Conservation (phyloP, 768 basidiomycete species). For the Roridomyces roridus region DNA sequence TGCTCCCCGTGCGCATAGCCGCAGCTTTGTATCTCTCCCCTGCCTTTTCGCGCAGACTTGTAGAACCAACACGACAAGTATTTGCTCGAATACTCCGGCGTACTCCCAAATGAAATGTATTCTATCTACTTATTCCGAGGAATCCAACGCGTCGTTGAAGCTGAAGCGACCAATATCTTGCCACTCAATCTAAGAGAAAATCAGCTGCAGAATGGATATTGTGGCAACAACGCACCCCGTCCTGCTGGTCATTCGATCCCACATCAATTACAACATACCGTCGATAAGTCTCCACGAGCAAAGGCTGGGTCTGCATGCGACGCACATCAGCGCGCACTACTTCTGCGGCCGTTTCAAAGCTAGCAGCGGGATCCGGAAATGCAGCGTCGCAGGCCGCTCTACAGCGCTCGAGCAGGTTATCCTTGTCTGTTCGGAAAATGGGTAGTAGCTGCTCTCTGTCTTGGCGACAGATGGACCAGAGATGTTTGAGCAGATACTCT, state of each 20-base stretch:
- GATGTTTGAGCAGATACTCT: too few relatives aligned
- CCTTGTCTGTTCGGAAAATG: neutral
- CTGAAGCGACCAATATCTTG: too few relatives aligned
- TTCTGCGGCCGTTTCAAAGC: neutral
- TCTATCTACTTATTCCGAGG: too few relatives aligned
- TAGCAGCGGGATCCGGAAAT: neutral
- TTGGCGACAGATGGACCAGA: too few relatives aligned
- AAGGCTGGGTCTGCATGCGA: constrained; percentile 13
- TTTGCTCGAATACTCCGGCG: constrained; percentile 37
- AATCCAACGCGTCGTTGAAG: too few relatives aligned
- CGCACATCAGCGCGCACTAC: constrained; percentile 7
- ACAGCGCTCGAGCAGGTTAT: neutral
- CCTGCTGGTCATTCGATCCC: neutral
- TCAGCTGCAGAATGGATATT: neutral
- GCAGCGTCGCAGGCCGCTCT: neutral
- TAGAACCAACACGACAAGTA: constrained; percentile 63
- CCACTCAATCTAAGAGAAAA: neutral
- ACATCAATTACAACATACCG: constrained; percentile 6
- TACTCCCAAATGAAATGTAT: too few relatives aligned
- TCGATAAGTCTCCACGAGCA: neutral
- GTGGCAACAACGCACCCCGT: neutral
- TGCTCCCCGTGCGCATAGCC: constrained; percentile 76
- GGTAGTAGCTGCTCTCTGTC: neutral
- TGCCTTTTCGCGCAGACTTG: constrained; percentile 66
- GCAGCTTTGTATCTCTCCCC: constrained; percentile 77